Conservation (phyloP, 2,329 filamentous ascomycete species). For the Incumbomyces lentus region DNA sequence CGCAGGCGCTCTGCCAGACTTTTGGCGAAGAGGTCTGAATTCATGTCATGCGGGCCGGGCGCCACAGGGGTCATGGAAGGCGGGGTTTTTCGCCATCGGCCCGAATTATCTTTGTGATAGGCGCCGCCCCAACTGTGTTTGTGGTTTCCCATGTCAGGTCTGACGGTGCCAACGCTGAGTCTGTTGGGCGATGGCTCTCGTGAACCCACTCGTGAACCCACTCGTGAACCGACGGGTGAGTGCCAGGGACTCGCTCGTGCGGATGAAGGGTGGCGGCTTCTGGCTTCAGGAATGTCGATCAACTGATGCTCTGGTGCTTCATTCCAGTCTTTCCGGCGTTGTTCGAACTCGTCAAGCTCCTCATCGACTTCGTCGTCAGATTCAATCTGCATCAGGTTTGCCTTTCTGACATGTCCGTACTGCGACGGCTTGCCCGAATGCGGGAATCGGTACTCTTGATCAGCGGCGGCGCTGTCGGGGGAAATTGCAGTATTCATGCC, state of each 20-base stretch:
- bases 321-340: constrained; percentile 13
- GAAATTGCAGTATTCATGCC: neutral
- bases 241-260: neutral
- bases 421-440: constrained; percentile 18
- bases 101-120: neutral
- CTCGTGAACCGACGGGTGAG: neutral
- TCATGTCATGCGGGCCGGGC: neutral
- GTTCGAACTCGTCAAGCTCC: constrained; percentile 12
- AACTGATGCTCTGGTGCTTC: constrained; percentile 2
- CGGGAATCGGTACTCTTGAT: constrained; percentile 14
- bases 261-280: neutral
- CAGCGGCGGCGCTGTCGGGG: constrained; percentile 8
- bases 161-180: neutral
- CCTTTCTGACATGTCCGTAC: constrained; percentile 7
- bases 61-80: neutral
- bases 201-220: neutral
- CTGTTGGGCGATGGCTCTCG: constrained; percentile 3
- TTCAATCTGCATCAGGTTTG: constrained; percentile 14
- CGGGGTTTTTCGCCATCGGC: constrained; percentile 1
- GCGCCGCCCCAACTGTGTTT: neutral
- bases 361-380: constrained; percentile 18
- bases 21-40: neutral
- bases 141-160: neutral
- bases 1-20: neutral
- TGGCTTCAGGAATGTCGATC: constrained; percentile 1